Percentiles rank a stretch among this genome's conserved stretches.
Conservation (phyloP, 2,329 filamentous ascomycete species). For the Calonectria pauciramosa region DNA sequence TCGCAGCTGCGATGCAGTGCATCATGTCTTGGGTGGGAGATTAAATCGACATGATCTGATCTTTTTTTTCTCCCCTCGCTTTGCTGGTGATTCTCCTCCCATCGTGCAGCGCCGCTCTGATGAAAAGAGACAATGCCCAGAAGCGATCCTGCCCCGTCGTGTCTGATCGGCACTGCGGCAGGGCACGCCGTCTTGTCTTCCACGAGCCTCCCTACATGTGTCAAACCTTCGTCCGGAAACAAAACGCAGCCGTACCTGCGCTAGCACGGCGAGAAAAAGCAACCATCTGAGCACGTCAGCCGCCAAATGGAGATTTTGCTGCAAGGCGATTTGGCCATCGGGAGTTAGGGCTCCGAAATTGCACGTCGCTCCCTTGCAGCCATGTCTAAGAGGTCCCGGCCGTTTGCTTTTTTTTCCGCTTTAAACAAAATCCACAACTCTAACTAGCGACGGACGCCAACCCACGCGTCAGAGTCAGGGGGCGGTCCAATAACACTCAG, state of each 20-base stretch:
- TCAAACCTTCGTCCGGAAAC: not conserved
- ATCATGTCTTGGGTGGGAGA: conserved; percentile 19
- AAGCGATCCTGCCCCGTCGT: not conserved
- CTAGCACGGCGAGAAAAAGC: not conserved
- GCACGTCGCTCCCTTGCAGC: conserved; percentile 14
- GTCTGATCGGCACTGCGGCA: not conserved
- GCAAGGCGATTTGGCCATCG: not conserved
- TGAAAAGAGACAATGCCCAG: not conserved
- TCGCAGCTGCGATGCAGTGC: conserved; percentile 7
- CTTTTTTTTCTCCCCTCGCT: not conserved
- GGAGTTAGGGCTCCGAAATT: not conserved
- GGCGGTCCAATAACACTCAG: not conserved
- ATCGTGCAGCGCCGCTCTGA: not conserved
- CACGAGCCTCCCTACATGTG: not conserved
- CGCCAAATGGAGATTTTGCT: not conserved
- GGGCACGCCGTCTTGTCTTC: conserved; percentile 4
- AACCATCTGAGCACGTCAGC: not conserved
- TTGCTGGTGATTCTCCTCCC: not conserved
- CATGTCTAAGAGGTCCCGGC: not conserved
- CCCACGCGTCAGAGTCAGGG: conserved; percentile 1
- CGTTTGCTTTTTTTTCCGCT: conserved; percentile 3
- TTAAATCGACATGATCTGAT: not conserved
- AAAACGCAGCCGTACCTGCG: not conserved
- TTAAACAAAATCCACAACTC: not conserved
- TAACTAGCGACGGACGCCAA: not conserved